Conservation (phyloP, 2,329 filamentous ascomycete species). For the Neopestalotiopsis sp. region DNA sequence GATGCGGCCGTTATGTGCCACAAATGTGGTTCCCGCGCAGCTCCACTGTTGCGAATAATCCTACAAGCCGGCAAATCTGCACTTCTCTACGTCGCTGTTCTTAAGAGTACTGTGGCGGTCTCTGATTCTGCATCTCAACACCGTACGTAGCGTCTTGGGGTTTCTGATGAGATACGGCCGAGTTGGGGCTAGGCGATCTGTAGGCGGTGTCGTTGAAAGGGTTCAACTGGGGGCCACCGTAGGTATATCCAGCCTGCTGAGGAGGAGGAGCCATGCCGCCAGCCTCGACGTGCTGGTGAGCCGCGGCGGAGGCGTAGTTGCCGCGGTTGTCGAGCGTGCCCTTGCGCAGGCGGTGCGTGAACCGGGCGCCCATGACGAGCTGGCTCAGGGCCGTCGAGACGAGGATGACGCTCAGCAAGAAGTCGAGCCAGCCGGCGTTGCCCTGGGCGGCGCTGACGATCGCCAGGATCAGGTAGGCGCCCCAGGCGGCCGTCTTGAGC, state of each 20-base stretch:
- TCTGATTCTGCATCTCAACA: conserved; percentile 4
- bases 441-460: conserved; percentile 15
- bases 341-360: conserved; percentile 22
- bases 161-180: not conserved
- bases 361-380: conserved; percentile 21
- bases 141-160: not conserved
- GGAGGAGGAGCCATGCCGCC: not conserved
- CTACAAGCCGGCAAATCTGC: not conserved
- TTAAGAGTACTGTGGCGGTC: too few species aligned
- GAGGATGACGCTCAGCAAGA: conserved; percentile 20
- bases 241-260: not conserved
- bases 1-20: not conserved
- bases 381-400: conserved; percentile 18
- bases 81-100: too few species aligned
- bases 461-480: conserved; percentile 19
- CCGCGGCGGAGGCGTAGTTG: conserved; percentile 12
- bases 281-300: conserved; percentile 4
- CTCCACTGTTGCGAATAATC: not conserved
- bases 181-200: conserved; percentile 6
- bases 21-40: not conserved
- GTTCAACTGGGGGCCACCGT: not conserved
- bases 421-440: conserved; percentile 15
- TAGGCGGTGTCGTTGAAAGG: conserved; percentile 12
- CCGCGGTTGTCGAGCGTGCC: conserved; percentile 11
- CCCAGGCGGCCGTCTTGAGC: conserved; percentile 24